These are phyloP conservation scores for Barnettozyma sucrosica DNA, from an alignment of 805 yeast genomes.

Conservation along the genomic window DNA sequence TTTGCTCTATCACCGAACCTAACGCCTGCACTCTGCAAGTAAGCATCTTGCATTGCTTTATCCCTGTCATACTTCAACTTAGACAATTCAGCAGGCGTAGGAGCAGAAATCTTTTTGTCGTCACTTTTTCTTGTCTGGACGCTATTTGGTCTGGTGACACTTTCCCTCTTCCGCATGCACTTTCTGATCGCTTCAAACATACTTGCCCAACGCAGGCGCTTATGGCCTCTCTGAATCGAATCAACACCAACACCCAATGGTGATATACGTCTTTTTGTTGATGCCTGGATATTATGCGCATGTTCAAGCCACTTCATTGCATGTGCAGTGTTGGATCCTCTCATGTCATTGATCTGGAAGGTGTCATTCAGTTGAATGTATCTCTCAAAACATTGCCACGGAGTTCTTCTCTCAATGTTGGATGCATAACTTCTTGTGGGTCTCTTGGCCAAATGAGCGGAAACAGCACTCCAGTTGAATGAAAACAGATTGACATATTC, in stretches of 20 bases:
- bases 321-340: conserved; percentile 74
- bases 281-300: conserved; percentile 82
- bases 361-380: conserved; percentile 89
- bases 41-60: conserved; percentile 73
- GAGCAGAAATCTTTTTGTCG: conserved; percentile 45
- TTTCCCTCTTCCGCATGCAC: conserved; percentile 83
- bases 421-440: conserved; percentile 71
- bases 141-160: conserved; percentile 54
- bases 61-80: conserved; percentile 82
- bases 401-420: conserved; percentile 89
- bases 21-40: conserved; percentile 35
- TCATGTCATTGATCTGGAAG: conserved; percentile 80
- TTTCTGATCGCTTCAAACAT: conserved; percentile 95
- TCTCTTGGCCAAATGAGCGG: conserved; percentile 67
- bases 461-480: conserved; percentile 89
- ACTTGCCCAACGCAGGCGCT: conserved; percentile 89
- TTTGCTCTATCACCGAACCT: conserved; percentile 11
- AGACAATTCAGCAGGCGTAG: conserved; percentile 81
- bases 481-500: conserved; percentile 79
- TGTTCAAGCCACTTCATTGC: conserved; percentile 92
- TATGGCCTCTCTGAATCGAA: conserved; percentile 89
- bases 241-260: conserved; percentile 94
- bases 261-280: conserved; percentile 81
- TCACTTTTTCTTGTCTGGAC: conserved; percentile 37
- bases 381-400: conserved; percentile 98